Evolutionary conservation across 2,329 filamentous ascomycete species (phyloP).

Genomic region (Penicillium paneum): DNA sequence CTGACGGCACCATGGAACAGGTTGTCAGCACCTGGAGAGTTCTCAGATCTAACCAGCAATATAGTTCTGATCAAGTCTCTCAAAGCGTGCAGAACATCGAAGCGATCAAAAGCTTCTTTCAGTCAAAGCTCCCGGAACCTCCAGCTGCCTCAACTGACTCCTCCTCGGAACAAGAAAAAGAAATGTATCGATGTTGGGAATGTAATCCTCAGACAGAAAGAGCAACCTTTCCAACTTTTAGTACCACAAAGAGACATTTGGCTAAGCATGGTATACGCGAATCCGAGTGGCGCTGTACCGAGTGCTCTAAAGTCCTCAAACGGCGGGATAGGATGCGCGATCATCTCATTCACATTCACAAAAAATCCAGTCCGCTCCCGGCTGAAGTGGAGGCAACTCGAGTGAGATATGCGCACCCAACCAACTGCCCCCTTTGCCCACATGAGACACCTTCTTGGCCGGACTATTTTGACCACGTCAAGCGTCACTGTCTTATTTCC

Average conservation of each 20-base stretch:
- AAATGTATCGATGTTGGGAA: not conserved
- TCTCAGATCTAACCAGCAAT: not conserved
- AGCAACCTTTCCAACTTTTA: not conserved
- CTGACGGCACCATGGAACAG: not conserved
- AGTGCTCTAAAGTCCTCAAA: rapidly evolving
- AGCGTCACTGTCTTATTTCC: not conserved
- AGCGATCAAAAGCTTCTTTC: not conserved
- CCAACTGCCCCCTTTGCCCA: not conserved
- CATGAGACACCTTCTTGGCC: not conserved
- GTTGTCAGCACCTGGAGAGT: not conserved
- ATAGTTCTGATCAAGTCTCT: not conserved
- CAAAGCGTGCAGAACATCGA: not conserved
- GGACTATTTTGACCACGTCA: not conserved
- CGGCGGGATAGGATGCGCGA: not conserved
- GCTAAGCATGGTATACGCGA: not conserved
- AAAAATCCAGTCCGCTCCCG: not conserved
- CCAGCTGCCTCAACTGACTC: not conserved
- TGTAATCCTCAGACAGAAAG: not conserved
- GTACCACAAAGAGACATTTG: not conserved
- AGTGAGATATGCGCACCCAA: not conserved
- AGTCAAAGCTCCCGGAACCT: not conserved
- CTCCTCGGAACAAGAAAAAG: not conserved
- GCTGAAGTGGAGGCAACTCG: not conserved
- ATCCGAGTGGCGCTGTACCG: not conserved
- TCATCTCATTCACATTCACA: not conserved